A percentile compares a stretch with the other conserved stretches of the same genome.
Conservation (phyloP, 177 flowering plant species). For the Vitis hybrid region DNA sequence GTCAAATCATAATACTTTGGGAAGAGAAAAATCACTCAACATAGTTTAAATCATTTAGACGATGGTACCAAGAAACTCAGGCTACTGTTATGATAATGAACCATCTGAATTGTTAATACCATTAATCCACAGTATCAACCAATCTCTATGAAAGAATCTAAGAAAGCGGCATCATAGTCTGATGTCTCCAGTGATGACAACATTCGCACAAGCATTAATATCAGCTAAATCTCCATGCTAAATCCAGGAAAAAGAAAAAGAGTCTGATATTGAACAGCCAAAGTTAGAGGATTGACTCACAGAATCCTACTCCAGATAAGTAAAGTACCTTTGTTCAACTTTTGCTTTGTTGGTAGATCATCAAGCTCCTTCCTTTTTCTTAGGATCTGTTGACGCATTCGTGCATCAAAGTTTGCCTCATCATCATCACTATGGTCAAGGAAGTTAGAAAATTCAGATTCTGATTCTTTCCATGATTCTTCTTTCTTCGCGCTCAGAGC, state of each 20-base stretch:
- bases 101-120: too few species aligned
- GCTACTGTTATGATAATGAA: not conserved
- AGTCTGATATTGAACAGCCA: not conserved
- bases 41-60: not conserved
- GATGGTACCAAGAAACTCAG: not conserved
- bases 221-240: not conserved
- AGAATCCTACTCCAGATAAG: not conserved
- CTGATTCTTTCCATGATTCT: constrained; percentile 35
- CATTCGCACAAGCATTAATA: not conserved
- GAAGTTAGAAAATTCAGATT: constrained; percentile 27
- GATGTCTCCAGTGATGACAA: not conserved
- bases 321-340: constrained; percentile 44
- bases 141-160: not conserved
- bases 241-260: not conserved
- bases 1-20: not conserved
- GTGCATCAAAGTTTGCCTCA: constrained; percentile 79
- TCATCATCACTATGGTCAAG: constrained; percentile 63
- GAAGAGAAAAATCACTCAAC: not conserved
- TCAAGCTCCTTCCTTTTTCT: constrained; percentile 68
- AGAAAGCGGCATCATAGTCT: not conserved
- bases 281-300: not conserved
- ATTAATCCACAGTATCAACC: not conserved
- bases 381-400: constrained; percentile 86
- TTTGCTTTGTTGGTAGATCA: constrained; percentile 52
- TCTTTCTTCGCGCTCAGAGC: constrained; percentile 69